These are phyloP conservation scores for Cutaneotrichosporon dermatis DNA, from an alignment of 1,284 basidiomycete species.

Conservation along the genomic window DNA sequence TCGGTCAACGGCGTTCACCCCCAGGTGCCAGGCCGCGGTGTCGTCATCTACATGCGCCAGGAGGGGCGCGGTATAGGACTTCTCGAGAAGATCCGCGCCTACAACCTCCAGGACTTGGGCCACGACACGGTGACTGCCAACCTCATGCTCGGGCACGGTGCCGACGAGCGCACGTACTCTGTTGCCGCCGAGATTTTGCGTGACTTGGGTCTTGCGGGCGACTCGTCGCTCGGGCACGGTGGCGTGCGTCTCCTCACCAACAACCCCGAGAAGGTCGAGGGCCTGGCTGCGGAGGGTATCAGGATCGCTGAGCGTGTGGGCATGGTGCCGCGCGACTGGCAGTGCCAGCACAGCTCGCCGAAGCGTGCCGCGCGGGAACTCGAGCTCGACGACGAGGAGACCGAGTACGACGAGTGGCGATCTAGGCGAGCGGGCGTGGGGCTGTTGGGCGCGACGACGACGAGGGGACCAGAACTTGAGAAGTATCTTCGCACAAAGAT, in stretches of 20 bases:
- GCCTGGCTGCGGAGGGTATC: constrained; percentile 78
- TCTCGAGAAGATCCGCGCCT: constrained; percentile 92
- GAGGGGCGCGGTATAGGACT: constrained; percentile 98
- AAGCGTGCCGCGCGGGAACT: background rate
- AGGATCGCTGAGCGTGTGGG: constrained; percentile 76
- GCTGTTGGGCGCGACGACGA: constrained; percentile 74
- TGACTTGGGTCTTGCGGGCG: constrained; percentile 72
- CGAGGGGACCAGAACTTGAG: constrained; percentile 82
- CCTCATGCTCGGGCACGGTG: constrained; percentile 86
- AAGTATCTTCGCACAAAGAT: constrained; percentile 96
- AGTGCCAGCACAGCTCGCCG: constrained; percentile 25
- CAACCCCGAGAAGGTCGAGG: constrained; percentile 94
- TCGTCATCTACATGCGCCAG: constrained; percentile 92
- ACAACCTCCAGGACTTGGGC: constrained; percentile 96
- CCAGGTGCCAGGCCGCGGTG: constrained; percentile 70
- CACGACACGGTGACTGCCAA: constrained; percentile 98
- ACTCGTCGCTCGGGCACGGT: constrained; percentile 54
- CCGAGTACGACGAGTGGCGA: constrained; percentile 50
- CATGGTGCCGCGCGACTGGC: constrained; percentile 95
- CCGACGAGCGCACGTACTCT: constrained; percentile 91
- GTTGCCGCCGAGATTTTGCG: constrained; percentile 84
- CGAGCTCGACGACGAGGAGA: constrained; percentile 38
- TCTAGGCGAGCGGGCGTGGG: constrained; percentile 65
- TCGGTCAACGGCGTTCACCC: constrained; percentile 5
- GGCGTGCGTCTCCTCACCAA: constrained; percentile 86